These are phyloP conservation scores for Phaseolus coccineus DNA, from an alignment of 331 rosid genomes.

Conservation along the genomic window DNA sequence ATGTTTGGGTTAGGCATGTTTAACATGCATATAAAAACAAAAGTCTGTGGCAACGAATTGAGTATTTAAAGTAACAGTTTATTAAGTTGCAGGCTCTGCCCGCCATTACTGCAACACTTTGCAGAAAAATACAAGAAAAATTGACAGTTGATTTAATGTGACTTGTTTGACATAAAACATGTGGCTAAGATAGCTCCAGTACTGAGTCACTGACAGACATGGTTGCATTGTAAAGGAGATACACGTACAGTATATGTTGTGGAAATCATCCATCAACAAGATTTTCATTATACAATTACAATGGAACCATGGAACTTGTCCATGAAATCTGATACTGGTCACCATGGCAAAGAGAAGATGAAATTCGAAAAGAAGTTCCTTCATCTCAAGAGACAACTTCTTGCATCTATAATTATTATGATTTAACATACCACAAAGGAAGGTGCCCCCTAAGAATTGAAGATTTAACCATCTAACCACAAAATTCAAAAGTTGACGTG, in stretches of 20 bases:
- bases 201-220: neutral
- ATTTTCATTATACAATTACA: neutral
- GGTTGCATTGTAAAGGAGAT: neutral
- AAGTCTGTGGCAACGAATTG: neutral
- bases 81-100: neutral
- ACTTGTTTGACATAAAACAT: neutral
- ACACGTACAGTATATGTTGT: neutral
- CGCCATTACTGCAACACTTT: neutral
- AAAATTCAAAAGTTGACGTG: neutral
- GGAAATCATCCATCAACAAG: neutral
- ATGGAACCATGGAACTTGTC: neutral
- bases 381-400: neutral
- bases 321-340: neutral
- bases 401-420: neutral
- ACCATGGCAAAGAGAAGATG: neutral
- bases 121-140: neutral
- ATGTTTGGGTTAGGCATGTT: neutral
- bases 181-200: neutral
- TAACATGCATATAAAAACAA: neutral
- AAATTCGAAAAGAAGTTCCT: neutral
- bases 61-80: neutral
- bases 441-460: neutral
- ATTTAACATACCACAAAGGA: neutral
- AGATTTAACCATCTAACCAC: no score
- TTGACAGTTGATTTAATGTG: neutral